Evolutionary conservation across 768 basidiomycete species (phyloP).

Genomic region (Suillus plorans): DNA sequence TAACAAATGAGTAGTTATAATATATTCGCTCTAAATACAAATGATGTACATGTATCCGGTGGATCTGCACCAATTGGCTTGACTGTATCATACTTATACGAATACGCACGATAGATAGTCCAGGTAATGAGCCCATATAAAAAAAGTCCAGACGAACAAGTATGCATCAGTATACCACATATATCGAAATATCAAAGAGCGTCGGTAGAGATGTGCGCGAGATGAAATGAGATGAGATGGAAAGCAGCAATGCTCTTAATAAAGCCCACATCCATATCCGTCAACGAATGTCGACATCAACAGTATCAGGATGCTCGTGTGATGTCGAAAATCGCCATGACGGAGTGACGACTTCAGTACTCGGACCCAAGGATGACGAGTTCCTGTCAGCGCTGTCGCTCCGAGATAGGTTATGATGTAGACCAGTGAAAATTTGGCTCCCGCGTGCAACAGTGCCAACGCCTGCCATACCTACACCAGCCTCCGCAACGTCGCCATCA

Average conservation of each 20-base stretch:
- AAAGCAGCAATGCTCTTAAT: not conserved
- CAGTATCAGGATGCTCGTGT: not conserved
- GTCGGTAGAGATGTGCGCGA: not conserved
- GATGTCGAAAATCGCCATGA: not conserved
- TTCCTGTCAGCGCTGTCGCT: slow-evolving; percentile 13
- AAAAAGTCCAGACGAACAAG: not conserved
- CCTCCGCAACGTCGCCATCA: slow-evolving; percentile 20
- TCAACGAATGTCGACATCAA: slow-evolving; percentile 3
- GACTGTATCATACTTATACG: not conserved
- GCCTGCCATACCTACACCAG: slow-evolving; percentile 42
- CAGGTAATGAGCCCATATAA: not conserved
- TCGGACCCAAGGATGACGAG: not conserved
- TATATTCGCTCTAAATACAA: not conserved
- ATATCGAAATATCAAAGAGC: not conserved
- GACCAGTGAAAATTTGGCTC: slow-evolving; percentile 22
- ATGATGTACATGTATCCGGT: not conserved
- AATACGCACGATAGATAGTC: not conserved
- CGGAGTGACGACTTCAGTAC: not conserved
- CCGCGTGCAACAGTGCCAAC: slow-evolving; percentile 43
- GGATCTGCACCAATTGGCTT: not conserved
- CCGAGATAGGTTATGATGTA: slow-evolving; percentile 15
- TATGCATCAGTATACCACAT: not conserved
- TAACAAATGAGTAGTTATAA: not conserved
- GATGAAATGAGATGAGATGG: not conserved
- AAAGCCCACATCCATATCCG: not conserved